Conservation (phyloP, 495 filamentous ascomycete species). For the Echria macrotheca region DNA sequence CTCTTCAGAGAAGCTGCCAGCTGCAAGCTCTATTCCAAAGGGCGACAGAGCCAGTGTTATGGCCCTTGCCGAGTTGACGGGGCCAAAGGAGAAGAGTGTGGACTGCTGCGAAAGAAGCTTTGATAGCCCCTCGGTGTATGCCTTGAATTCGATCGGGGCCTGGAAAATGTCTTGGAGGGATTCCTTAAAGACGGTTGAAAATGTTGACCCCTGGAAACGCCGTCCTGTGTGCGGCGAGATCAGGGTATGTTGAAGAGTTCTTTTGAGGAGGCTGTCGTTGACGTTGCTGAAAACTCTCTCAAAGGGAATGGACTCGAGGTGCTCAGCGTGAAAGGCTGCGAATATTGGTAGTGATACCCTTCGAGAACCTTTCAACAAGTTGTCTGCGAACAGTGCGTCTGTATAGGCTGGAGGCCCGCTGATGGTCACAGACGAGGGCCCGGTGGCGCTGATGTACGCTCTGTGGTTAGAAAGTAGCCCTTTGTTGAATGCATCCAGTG, state of each 20-base stretch:
- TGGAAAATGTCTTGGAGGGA: slow-evolving; percentile 10
- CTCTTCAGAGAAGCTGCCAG: no score
- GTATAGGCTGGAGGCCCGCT: slow-evolving; percentile 30
- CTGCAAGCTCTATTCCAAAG: no score
- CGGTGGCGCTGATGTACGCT: slow-evolving; percentile 20
- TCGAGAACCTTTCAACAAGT: slow-evolving; percentile 23
- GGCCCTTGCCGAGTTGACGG: slow-evolving; percentile 11
- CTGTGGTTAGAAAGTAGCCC: slow-evolving; percentile 2
- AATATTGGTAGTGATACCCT: slow-evolving; percentile 49
- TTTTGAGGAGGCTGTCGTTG: neutral
- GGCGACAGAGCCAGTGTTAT: neutral
- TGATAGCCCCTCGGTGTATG: neutral
- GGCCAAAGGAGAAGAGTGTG: slow-evolving; percentile 5
- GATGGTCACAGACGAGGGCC: slow-evolving; percentile 32
- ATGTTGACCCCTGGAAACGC: slow-evolving; percentile 1
- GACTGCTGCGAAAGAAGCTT: neutral
- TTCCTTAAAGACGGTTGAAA: neutral
- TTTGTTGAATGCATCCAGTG: slow-evolving; percentile 26
- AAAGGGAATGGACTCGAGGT: slow-evolving; percentile 7
- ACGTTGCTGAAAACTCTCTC: neutral
- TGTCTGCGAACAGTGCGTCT: neutral
- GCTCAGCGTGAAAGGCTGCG: slow-evolving; percentile 47
- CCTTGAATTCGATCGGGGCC: slow-evolving; percentile 7
- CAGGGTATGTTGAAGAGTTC: slow-evolving; percentile 1
- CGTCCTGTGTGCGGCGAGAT: slow-evolving; percentile 14